Conservation (phyloP, 169 alveolate species). For the Eimeria falciformis region DNA sequence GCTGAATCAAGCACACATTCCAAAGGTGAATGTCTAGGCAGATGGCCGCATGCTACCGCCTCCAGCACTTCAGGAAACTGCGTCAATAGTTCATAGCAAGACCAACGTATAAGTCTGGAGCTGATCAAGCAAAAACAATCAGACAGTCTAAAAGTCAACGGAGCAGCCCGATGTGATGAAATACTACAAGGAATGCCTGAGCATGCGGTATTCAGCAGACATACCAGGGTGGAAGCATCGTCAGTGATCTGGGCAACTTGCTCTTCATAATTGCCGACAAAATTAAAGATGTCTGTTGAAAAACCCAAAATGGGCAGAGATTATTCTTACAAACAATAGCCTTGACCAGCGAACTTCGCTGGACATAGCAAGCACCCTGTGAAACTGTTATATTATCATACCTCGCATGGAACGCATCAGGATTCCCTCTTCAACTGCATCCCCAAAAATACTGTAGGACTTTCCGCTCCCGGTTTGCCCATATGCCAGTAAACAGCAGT, state of each 20-base stretch:
- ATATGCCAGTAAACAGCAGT: constrained; percentile 65
- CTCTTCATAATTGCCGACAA: constrained; percentile 28
- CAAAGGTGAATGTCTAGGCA: neutral
- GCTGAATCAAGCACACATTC: constrained; percentile 20
- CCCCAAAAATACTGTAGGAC: constrained; percentile 70
- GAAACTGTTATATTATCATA: neutral
- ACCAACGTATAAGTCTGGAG: too few relatives aligned
- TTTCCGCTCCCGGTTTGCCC: constrained; percentile 74
- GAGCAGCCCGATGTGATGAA: too few relatives aligned
- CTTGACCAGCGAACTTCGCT: neutral
- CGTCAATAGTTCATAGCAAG: too few relatives aligned
- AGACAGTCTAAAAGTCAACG: too few relatives aligned
- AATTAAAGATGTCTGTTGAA: constrained; percentile 51
- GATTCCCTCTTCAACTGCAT: constrained; percentile 53
- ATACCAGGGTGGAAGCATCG: constrained; percentile 25
- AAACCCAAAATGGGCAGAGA: neutral
- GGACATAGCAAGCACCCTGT: too few relatives aligned
- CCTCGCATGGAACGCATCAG: constrained; percentile 68
- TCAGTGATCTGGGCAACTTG: neutral
- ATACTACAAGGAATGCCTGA: too few relatives aligned
- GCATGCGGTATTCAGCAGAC: neutral
- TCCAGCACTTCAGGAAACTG: too few relatives aligned
- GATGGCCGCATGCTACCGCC: too few relatives aligned
- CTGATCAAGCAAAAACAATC: too few relatives aligned
- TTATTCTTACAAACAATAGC: neutral